Percentiles rank a stretch among this genome's conserved stretches.
phyloP scores from a whole-genome alignment of 345 rosid species.

The Murraya koenigii region DNA sequence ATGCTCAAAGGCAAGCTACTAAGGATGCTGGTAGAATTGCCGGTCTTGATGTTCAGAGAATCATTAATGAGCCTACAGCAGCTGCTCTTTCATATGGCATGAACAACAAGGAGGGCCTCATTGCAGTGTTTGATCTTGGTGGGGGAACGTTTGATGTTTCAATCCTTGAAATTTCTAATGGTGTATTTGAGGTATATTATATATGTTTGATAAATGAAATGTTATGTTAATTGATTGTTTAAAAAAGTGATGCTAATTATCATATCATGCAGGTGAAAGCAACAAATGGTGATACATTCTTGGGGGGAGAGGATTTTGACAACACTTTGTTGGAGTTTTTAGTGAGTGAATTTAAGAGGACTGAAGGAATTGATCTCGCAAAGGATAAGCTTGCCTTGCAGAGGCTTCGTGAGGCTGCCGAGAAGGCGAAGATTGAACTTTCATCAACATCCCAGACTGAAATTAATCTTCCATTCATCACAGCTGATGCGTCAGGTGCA shows the following conservation, averaged over 20 bases:
- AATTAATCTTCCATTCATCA: constrained; percentile 79
- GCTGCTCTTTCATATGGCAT: constrained; percentile 94
- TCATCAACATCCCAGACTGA: constrained; percentile 87
- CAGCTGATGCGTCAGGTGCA: constrained; percentile 84
- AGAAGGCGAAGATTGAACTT: constrained; percentile 87
- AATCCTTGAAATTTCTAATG: constrained; percentile 84
- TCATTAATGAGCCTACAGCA: constrained; percentile 91
- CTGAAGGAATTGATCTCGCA: constrained; percentile 69
- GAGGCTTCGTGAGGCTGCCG: constrained; percentile 89
- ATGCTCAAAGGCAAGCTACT: constrained; percentile 95
- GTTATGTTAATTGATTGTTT: not conserved
- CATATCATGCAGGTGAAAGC: constrained; percentile 68
- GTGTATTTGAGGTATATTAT: constrained; percentile 89
- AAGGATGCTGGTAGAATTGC: constrained; percentile 96
- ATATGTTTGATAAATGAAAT: not conserved
- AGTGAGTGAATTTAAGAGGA: constrained; percentile 73
- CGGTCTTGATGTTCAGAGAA: constrained; percentile 85
- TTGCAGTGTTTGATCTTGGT: constrained; percentile 94
- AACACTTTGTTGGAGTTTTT: constrained; percentile 71
- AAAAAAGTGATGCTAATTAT: not conserved
- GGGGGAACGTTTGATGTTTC: constrained; percentile 93
- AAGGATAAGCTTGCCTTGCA: constrained; percentile 84
- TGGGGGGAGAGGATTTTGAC: constrained; percentile 96
- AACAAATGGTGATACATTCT: constrained; percentile 92
- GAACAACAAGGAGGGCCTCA: constrained; percentile 90